These are phyloP conservation scores for Coemansia sp. DNA, from an alignment of 192 early-diverging fungal species.

Conservation along the genomic window DNA sequence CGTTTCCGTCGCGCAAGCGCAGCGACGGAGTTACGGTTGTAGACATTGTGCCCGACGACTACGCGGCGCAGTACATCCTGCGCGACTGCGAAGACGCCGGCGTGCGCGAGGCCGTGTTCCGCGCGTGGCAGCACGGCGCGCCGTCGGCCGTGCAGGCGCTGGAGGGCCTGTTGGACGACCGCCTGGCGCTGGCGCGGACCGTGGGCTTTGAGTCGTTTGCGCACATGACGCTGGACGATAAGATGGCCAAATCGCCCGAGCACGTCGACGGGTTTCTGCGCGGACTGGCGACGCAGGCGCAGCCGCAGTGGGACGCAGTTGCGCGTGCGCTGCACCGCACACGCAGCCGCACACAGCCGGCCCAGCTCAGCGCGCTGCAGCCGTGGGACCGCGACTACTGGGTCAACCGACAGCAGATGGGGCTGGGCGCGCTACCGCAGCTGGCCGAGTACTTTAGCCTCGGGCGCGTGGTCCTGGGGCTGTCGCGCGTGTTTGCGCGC, in stretches of 20 bases:
- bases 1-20: slow-evolving; percentile 13
- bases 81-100: slow-evolving; percentile 57
- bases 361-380: slow-evolving; percentile 18
- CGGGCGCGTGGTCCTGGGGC: slow-evolving; percentile 79
- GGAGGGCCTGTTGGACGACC: slow-evolving; percentile 68
- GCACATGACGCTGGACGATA: slow-evolving; percentile 80
- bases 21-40: slow-evolving; percentile 30
- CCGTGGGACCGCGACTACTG: slow-evolving; percentile 86
- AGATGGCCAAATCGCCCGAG: slow-evolving; percentile 86
- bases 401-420: slow-evolving; percentile 50
- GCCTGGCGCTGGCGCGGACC: slow-evolving; percentile 68
- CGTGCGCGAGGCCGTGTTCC: slow-evolving; percentile 68
- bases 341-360: slow-evolving; percentile 1
- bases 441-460: slow-evolving; percentile 80
- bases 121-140: slow-evolving; percentile 68
- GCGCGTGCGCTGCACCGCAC: slow-evolving; percentile 42
- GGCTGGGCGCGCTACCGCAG: slow-evolving; percentile 41
- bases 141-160: slow-evolving; percentile 61
- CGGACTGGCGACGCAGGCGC: slow-evolving; percentile 59
- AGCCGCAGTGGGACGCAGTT: slow-evolving; percentile 55
- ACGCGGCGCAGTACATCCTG: slow-evolving; percentile 37
- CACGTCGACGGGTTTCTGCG: slow-evolving; percentile 83
- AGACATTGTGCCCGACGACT: slow-evolving; percentile 28
- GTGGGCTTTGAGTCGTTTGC: slow-evolving; percentile 80
- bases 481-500: slow-evolving; percentile 77